Base-by-base conservation (phyloP, 805 yeast genomes). In the Wickerhamomyces ciferrii region DNA sequence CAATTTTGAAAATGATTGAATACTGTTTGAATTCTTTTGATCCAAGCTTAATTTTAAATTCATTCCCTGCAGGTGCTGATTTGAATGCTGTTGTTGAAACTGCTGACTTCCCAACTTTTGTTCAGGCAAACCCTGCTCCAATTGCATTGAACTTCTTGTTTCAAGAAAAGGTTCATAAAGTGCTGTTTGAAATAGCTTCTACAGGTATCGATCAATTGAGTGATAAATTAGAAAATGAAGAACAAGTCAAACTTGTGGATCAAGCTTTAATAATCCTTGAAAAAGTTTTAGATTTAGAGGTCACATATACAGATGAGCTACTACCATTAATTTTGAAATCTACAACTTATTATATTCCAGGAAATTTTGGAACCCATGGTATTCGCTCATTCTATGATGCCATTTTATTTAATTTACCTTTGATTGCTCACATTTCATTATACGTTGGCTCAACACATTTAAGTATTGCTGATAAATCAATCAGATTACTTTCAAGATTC, bases 371-470 rank as follows among this genome's bases (percentile, higher is more conserved):
- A 7, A 73, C 81, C 2, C 82, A 76, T 54, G 90, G 87, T 0
- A 59, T 83, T 8, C 66, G 75, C 14, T 75, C 85, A 4, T 86
- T 87, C 53, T 81, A 73, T 56, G 95, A 88, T 56, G 83, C 91
- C 0, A 67, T 91, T 9, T 65, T 87, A 21, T 80, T 82, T 61
- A 78, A 86, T 50, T 65, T 90, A n/a, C 78, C 89, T 0, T 67
- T 86, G 10, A 74, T 91, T 20, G 87, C 87, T 0, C 86, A 86
- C 51, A 61, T 90, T 40, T 85, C 94, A 0, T 65, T 90, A 17
- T 88, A 87, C 56, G 80, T 85, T 43, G 89, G 95, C 1, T 68
- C 81, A 1, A 60, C 72, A 5, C 71, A 80, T 47, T 50, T 66
- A 10, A 55, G 65, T 1, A 66, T 90, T 29, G 83, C 94, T 0